These are phyloP conservation scores for Grosmannia serpens DNA, from an alignment of 2,329 filamentous ascomycete genomes.

Conservation along the genomic window DNA sequence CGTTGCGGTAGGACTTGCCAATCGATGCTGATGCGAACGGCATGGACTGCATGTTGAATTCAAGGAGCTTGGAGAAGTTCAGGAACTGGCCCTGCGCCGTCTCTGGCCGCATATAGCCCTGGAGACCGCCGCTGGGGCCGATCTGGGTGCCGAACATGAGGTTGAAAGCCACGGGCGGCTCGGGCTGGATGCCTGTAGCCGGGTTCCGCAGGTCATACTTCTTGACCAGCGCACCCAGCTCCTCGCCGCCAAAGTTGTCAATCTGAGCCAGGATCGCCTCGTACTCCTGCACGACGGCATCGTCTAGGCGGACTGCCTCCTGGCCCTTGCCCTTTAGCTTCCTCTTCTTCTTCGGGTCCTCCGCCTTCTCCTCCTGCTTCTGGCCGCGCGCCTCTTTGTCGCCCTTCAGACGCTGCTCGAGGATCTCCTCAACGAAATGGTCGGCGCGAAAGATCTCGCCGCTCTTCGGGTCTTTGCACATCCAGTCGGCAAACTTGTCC, in stretches of 20 bases:
- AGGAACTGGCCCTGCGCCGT: slow-evolving; percentile 97
- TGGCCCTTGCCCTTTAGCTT: slow-evolving; percentile 81
- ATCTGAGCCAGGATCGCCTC: slow-evolving; percentile 84
- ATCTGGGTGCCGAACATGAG: slow-evolving; percentile 98
- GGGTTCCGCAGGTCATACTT: slow-evolving; percentile 91
- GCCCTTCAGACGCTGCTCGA: slow-evolving; percentile 77
- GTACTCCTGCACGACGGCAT: slow-evolving; percentile 78
- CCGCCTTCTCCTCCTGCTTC: slow-evolving; percentile 56
- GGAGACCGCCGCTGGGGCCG: slow-evolving; percentile 73
- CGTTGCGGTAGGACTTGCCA: slow-evolving; percentile 96
- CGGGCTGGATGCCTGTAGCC: slow-evolving; percentile 61
- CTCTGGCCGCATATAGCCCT: slow-evolving; percentile 82
- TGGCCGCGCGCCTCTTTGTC: slow-evolving; percentile 81
- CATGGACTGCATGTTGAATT: slow-evolving; percentile 92
- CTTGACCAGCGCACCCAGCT: slow-evolving; percentile 77
- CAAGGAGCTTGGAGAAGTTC: slow-evolving; percentile 85
- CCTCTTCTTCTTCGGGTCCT: slow-evolving; percentile 49
- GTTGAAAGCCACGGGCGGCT: slow-evolving; percentile 84
- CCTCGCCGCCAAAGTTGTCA: slow-evolving; percentile 84
- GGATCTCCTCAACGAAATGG: slow-evolving; percentile 88
- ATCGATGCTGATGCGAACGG: slow-evolving; percentile 96
- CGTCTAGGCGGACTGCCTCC: slow-evolving; percentile 75
- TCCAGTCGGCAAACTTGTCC: slow-evolving; percentile 97
- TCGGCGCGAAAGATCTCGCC: slow-evolving; percentile 95
- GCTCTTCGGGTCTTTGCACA: slow-evolving; percentile 97